These are phyloP conservation scores for Solanum sitiens DNA, from an alignment of 257 asterid species.

Conservation along the genomic window DNA sequence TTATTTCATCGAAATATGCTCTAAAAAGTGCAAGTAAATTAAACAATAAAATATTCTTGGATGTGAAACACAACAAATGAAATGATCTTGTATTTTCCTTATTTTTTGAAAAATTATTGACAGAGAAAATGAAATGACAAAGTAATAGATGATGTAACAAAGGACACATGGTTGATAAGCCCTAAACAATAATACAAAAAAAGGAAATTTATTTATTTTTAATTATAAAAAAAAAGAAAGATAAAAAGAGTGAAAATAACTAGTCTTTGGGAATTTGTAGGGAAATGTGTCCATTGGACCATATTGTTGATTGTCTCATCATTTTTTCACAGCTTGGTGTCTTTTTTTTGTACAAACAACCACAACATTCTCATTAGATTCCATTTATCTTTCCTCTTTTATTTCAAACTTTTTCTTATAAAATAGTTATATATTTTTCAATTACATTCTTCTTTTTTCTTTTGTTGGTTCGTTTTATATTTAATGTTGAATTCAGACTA, in stretches of 20 bases:
- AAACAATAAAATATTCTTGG: background rate
- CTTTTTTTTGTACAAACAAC: background rate
- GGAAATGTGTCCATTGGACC: background rate
- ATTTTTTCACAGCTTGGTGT: background rate
- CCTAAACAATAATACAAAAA: background rate
- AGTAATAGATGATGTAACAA: slow-evolving; percentile 20
- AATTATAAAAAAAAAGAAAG: background rate
- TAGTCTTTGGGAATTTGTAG: background rate
- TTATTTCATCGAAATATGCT: background rate
- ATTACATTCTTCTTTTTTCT: background rate
- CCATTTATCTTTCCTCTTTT: slow-evolving; percentile 13
- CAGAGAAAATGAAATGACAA: slow-evolving; percentile 21
- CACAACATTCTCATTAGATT: slow-evolving; percentile 29
- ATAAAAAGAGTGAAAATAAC: background rate
- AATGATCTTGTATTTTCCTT: background rate
- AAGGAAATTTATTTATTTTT: background rate
- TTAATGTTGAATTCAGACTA: background rate
- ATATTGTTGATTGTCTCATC: background rate
- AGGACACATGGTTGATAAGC: slow-evolving; percentile 19
- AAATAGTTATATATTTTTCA: background rate
- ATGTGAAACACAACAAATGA: slow-evolving; percentile 1
- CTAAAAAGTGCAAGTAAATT: background rate
- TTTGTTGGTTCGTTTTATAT: background rate
- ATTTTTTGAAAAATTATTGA: background rate
- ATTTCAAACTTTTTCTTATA: background rate